phyloP scores from a whole-genome alignment of 768 basidiomycete species.

The Agrocybe pediades region DNA sequence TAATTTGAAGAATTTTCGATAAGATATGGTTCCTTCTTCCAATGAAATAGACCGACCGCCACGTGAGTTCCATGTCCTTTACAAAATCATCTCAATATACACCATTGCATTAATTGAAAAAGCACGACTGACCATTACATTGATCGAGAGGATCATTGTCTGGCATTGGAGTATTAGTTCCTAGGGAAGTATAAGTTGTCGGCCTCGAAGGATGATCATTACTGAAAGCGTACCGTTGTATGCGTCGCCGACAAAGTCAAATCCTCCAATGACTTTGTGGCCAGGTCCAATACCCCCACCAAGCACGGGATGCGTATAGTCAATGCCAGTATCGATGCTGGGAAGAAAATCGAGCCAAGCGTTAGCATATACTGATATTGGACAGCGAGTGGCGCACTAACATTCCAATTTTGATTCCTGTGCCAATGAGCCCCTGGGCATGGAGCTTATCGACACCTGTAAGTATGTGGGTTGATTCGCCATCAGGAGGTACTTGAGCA shows the following conservation, averaged over 20 bases:
- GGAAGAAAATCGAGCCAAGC: too few relatives aligned
- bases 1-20: slow-evolving; percentile 1
- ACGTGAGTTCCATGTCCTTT: slow-evolving; percentile 58
- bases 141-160: slow-evolving; percentile 55
- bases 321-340: slow-evolving; percentile 58
- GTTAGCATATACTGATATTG: too few relatives aligned
- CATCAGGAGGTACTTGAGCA: slow-evolving; percentile 43
- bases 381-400: slow-evolving; percentile 25
- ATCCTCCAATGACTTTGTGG: slow-evolving; percentile 54
- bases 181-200: too few relatives aligned
- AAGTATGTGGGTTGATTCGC: slow-evolving; percentile 53
- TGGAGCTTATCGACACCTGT: slow-evolving; percentile 71
- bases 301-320: slow-evolving; percentile 57
- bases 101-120: neutral
- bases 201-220: neutral
- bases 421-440: slow-evolving; percentile 59
- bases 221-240: slow-evolving; percentile 39
- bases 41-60: slow-evolving; percentile 13
- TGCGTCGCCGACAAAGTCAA: slow-evolving; percentile 58
- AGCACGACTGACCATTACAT: slow-evolving; percentile 35
- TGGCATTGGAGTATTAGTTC: slow-evolving; percentile 49
- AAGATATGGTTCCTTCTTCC: too few relatives aligned
- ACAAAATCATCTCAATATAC: neutral
- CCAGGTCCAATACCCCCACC: slow-evolving; percentile 58
- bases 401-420: slow-evolving; percentile 71